Percentiles rank a stretch among this genome's conserved stretches.
These are phyloP conservation scores for Choricystis sp. DNA, from an alignment of 139 green algal species.

Conservation along the genomic window DNA sequence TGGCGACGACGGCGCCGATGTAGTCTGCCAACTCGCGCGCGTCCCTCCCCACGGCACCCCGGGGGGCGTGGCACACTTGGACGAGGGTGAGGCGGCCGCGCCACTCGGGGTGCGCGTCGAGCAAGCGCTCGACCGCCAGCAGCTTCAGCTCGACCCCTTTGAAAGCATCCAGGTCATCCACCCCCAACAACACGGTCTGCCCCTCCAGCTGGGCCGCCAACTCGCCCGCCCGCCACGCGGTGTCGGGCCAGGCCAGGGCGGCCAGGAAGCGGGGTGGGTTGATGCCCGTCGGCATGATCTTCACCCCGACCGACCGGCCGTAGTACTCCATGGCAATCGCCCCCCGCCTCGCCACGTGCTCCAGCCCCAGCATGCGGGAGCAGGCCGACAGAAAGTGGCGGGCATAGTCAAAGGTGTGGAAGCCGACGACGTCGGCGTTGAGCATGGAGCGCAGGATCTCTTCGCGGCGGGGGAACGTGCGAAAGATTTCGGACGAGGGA, in stretches of 20 bases:
- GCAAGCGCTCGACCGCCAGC: conserved; percentile 61
- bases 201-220: conserved; percentile 49
- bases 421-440: conserved; percentile 80
- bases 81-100: conserved; percentile 65
- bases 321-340: conserved; percentile 94
- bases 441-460: conserved; percentile 86
- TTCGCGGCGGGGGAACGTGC: conserved; percentile 83
- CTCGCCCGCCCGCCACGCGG: conserved; percentile 79
- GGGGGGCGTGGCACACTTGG: conserved; percentile 45
- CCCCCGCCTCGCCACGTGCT: conserved; percentile 69
- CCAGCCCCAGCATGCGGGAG: conserved; percentile 86
- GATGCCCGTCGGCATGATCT: conserved; percentile 94
- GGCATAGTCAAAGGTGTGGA: conserved; percentile 99
- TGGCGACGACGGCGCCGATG: conserved; percentile 38
- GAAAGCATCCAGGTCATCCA: conserved; percentile 96
- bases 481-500: conserved; percentile 92
- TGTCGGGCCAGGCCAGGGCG: conserved; percentile 71
- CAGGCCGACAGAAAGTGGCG: conserved; percentile 94
- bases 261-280: conserved; percentile 65
- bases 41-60: conserved; percentile 48
- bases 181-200: conserved; percentile 67
- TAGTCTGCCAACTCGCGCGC: conserved; percentile 60
- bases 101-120: conserved; percentile 76
- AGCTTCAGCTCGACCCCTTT: conserved; percentile 78
- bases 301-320: conserved; percentile 80